Base-by-base conservation (phyloP, 2,329 filamentous ascomycete species). In the Pyrenophora seminiperda region DNA sequence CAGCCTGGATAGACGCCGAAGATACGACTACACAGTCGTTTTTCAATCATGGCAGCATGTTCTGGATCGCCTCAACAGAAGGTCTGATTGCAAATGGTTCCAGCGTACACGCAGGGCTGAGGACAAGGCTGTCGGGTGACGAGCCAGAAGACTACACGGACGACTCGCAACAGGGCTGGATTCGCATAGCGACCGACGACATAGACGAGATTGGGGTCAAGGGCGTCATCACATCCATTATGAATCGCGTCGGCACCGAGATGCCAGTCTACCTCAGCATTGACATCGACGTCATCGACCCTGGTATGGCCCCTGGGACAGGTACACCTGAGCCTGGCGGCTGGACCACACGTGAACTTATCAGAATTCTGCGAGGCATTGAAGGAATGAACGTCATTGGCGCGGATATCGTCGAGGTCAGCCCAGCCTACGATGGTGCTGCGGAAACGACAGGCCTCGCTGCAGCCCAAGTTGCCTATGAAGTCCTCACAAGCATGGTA, bases 31-130 rank as follows among this genome's bases (percentile, higher is more conserved):
- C 84, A 52, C 88, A 90, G 71, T 81, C 84, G 2, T 83, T 87
- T 61, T 94, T 95, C 77, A 96, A 87, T 66, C 91, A 96, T 73
- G 91, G 92, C 4, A 90, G 84, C 60, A 94, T 96, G 86, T 96
- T 96, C 79, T 93, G 90, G 88, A 82, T 93, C 60, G 91, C 91
- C 5, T 86, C 86, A 40, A 85, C 86, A 22, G 91, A 96, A 71
- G 90, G 89, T 0, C 76, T 96, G 19, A 86, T 96, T 50, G 80
- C 83, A 53, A 92, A 93, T 71, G 76, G 79, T 11, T 87, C 83
- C 0, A 89, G 84, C 17, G 89, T 94, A 5, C 91, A 96, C 71
- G 91, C 90, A 0, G 91, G 91, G 1, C 77, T 96, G 41, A 85
- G 91, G 36, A 95, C 90, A 0, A 81, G 90, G 1, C 79, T 96